Conservation (phyloP, 2,329 filamentous ascomycete species). For the Tolypocladium inflatum region DNA sequence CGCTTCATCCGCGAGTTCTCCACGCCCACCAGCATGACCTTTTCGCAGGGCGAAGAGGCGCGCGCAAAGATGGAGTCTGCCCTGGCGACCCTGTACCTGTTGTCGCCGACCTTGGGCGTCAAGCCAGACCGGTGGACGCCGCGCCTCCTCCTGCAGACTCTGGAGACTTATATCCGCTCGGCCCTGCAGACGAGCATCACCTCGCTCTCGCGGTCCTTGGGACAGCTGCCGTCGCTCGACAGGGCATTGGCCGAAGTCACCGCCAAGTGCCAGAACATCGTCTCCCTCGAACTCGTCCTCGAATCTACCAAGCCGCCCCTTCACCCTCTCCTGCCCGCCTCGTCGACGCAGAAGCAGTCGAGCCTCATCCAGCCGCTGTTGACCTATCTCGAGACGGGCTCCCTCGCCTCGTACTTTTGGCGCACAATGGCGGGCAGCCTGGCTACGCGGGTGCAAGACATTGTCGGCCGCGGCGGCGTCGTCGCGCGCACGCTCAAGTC, state of each 20-base stretch:
- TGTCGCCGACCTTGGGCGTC: slow-evolving; percentile 56
- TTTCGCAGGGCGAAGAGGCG: slow-evolving; percentile 61
- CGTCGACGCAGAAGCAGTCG: slow-evolving; percentile 24
- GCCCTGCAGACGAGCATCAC: slow-evolving; percentile 71
- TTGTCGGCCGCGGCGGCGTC: slow-evolving; percentile 72
- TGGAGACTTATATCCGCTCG: slow-evolving; percentile 76
- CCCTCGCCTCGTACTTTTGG: slow-evolving; percentile 89
- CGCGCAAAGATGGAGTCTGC: slow-evolving; percentile 66
- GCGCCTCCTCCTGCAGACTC: slow-evolving; percentile 60
- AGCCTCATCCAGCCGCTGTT: slow-evolving; percentile 65
- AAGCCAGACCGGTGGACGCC: slow-evolving; percentile 52
- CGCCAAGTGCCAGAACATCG: slow-evolving; percentile 78
- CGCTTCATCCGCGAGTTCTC: slow-evolving; percentile 78
- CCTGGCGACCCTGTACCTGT: slow-evolving; percentile 65
- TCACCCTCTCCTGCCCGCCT: slow-evolving; percentile 52
- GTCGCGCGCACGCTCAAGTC: slow-evolving; percentile 70
- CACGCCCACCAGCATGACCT: slow-evolving; percentile 48
- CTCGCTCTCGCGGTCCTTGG: slow-evolving; percentile 64
- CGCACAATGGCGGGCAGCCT: slow-evolving; percentile 73
- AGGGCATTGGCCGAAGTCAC: slow-evolving; percentile 74
- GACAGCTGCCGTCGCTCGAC: slow-evolving; percentile 73
- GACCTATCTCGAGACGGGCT: slow-evolving; percentile 73
- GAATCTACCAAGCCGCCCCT: slow-evolving; percentile 54
- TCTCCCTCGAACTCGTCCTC: slow-evolving; percentile 76
- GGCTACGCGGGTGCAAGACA: slow-evolving; percentile 70